Base-by-base conservation (phyloP, 177 flowering plant genomes). In the Vitis hybrid region DNA sequence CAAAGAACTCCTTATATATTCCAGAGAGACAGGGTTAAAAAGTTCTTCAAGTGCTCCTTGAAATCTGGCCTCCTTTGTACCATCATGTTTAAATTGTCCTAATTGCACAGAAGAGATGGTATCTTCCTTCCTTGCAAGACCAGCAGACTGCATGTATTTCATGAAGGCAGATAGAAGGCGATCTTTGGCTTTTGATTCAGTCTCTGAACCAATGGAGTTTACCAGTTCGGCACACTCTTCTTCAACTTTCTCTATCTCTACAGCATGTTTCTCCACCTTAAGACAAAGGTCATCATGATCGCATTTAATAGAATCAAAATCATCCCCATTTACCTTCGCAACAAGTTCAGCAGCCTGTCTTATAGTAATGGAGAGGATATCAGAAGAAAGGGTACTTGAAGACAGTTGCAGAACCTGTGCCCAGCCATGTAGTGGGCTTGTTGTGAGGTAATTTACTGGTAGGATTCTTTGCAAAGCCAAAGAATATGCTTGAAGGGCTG, bases 391-490 rank as follows among this genome's bases (percentile, higher is more conserved):
- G 27, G 77, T 81, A 80, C 72, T 81, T n/a, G 80, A 74, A 71
- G 91, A 85, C 65, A 87, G 78, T 76, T 91, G 93, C 75, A 95
- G 72, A 72, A 90, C 77, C 77, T 93, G 97, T 62, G 87, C 92
- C 99, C 99, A 95, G 30, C 91, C 84, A 82, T 93, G 91, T 15
- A 91, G 79, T 11, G 91, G 88, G 71, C 96, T 92, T 35, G 90
- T 86, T 32, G 96, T 79, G 69, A 82, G 77, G 79, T 95, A 95
- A 77, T 90, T 91, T 63, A 93, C 30, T 62, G 99, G 99, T 60
- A 95, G 77, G 60, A 93, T 75, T 74, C 97, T 84, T 75, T 87
- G 97, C 84, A 95, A 80, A 72, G 93, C 88, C 69, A 87, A 71
- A 30, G 98, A 85, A 81, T 95, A 95, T 60, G 76, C 77, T 79